These are phyloP conservation scores for Podospora comata DNA, from an alignment of 495 filamentous ascomycete species.

Conservation along the genomic window DNA sequence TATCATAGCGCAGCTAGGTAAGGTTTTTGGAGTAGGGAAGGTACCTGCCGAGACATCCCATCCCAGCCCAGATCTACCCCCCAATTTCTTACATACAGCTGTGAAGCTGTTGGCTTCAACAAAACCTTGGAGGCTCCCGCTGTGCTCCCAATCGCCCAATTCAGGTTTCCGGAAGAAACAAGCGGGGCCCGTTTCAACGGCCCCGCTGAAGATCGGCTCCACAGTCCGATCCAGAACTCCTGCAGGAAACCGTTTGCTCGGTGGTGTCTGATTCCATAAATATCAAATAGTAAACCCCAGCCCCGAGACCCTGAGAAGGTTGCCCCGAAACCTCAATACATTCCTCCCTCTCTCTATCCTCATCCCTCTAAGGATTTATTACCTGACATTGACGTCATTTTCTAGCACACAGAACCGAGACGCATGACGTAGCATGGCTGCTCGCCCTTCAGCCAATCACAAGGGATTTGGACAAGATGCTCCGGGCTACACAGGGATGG, in stretches of 20 bases:
- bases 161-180: background rate
- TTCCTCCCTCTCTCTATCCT: background rate
- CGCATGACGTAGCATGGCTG: background rate
- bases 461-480: background rate
- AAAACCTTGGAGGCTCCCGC: background rate
- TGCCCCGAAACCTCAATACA: background rate
- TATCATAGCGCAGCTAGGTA: background rate
- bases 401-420: background rate
- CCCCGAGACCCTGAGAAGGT: too few species aligned
- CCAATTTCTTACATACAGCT: too few species aligned
- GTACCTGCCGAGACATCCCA: background rate
- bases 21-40: background rate
- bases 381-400: background rate
- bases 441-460: background rate
- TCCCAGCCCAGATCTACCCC: background rate
- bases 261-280: background rate
- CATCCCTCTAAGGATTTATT: background rate
- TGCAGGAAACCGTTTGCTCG: background rate
- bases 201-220: background rate
- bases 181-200: background rate
- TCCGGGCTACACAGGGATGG: background rate
- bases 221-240: background rate
- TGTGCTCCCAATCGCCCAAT: background rate
- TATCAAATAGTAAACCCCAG: background rate
- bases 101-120: too few species aligned